Evolutionary conservation across 495 filamentous ascomycete genomes (phyloP).

Genomic region (Penicillium mononematosum): DNA sequence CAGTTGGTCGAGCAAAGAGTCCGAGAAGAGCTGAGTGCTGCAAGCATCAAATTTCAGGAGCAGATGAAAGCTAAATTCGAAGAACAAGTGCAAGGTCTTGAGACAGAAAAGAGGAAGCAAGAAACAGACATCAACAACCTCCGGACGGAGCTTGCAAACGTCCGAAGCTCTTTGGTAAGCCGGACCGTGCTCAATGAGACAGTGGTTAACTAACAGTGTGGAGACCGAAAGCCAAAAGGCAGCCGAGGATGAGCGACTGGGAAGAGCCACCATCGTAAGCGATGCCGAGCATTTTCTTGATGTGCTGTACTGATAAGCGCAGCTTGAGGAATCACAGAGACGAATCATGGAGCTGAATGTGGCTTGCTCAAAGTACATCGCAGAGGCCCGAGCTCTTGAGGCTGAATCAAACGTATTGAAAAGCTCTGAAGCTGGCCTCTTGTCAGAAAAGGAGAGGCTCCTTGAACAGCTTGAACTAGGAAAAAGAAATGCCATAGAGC

Average conservation of each 20-base stretch:
- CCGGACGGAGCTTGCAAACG: constrained; percentile 19
- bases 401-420: constrained; percentile 24
- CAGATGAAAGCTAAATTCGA: constrained; percentile 26
- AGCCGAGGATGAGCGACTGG: constrained; percentile 9
- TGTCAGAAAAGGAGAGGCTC: constrained; percentile 21
- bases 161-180: constrained; percentile 32
- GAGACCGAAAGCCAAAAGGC: constrained; percentile 21
- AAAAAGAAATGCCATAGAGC: constrained; percentile 16
- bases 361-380: constrained; percentile 15
- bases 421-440: constrained; percentile 20
- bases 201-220: constrained; percentile 17
- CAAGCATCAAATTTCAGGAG: constrained; percentile 19
- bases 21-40: constrained; percentile 28
- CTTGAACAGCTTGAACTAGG: constrained; percentile 26
- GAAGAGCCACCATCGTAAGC: constrained; percentile 20
- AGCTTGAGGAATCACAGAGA: constrained; percentile 26
- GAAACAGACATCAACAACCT: constrained; percentile 15
- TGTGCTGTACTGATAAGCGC: constrained; percentile 14
- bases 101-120: constrained; percentile 25
- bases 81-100: constrained; percentile 21
- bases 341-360: constrained; percentile 25
- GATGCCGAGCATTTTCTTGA: neutral
- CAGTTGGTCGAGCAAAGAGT: constrained; percentile 21
- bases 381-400: constrained; percentile 20
- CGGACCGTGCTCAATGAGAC: neutral